These are phyloP conservation scores for Podaxis pistillaris DNA, from an alignment of 768 basidiomycete genomes.

Conservation along the genomic window DNA sequence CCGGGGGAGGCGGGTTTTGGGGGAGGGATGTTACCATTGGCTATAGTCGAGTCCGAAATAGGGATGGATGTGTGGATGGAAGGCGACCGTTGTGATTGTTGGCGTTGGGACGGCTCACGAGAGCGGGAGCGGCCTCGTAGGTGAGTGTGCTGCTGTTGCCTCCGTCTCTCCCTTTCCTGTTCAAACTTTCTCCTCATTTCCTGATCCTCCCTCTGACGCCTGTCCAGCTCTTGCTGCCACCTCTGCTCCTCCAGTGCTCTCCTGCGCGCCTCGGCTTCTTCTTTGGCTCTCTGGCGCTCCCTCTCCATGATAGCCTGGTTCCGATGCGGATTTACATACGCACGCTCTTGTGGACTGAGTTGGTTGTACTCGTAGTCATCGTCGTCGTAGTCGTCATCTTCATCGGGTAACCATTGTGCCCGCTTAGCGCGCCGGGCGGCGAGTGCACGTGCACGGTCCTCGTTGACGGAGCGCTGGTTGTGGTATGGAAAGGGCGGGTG, in stretches of 20 bases:
- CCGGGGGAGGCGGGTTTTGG: constrained; percentile 10
- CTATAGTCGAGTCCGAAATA: neutral
- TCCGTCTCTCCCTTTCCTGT: constrained; percentile 22
- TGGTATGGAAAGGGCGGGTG: constrained; percentile 19
- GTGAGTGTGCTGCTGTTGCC: constrained; percentile 13
- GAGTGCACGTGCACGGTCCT: constrained; percentile 26
- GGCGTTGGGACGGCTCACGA: too few relatives aligned
- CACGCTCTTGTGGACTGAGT: constrained; percentile 29
- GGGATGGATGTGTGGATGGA: neutral
- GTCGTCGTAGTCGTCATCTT: constrained; percentile 30
- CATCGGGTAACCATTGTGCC: constrained; percentile 40
- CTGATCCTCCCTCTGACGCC: constrained; percentile 21
- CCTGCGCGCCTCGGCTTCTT: constrained; percentile 18
- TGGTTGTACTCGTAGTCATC: constrained; percentile 28
- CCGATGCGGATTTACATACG: constrained; percentile 31
- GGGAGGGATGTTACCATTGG: neutral
- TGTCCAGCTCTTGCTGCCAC: constrained; percentile 18
- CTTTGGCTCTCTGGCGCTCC: constrained; percentile 24
- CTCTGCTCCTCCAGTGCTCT: constrained; percentile 19
- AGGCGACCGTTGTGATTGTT: neutral
- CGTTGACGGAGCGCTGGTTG: constrained; percentile 18
- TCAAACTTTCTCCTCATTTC: constrained; percentile 18
- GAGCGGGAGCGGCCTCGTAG: neutral
- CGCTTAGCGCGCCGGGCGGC: constrained; percentile 35
- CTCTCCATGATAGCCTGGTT: constrained; percentile 22